Conservation (phyloP, 176 grass and related monocot genomes). For the Triticum timopheevii region DNA sequence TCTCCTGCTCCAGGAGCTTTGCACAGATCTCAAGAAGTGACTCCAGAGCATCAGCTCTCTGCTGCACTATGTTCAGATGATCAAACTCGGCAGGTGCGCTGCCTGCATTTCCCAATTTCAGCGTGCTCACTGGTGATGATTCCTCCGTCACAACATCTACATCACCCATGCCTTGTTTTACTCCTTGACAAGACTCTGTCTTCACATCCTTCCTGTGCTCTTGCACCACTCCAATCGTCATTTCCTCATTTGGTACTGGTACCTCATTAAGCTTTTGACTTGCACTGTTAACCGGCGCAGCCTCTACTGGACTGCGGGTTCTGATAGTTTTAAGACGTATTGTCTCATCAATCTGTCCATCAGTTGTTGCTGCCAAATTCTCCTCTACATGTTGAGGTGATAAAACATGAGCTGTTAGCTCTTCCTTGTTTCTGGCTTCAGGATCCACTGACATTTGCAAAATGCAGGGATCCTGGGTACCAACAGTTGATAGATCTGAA, state of each 20-base stretch:
- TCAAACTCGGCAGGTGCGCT: conserved; percentile 58
- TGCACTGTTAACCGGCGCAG: not conserved
- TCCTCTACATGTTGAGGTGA: conserved; percentile 34
- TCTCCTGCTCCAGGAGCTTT: conserved; percentile 77
- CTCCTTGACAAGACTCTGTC: not conserved
- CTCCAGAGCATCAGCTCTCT: conserved; percentile 79
- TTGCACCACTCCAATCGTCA: conserved; percentile 45
- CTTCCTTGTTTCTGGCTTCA: conserved; percentile 24
- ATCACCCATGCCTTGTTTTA: conserved; percentile 39
- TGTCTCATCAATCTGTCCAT: conserved; percentile 31
- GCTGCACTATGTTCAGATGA: conserved; percentile 76
- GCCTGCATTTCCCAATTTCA: conserved; percentile 38
- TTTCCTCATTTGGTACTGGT: conserved; percentile 46
- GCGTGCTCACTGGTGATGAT: conserved; percentile 48
- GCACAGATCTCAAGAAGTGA: conserved; percentile 83
- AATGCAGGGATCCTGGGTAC: conserved; percentile 42
- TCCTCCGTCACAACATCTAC: conserved; percentile 36
- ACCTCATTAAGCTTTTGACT: conserved; percentile 32
- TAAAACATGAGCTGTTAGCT: not conserved
- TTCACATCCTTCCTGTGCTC: conserved; percentile 34
- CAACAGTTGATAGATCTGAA: conserved; percentile 45
- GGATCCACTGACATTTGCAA: conserved; percentile 27
- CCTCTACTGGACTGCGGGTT: conserved; percentile 29
- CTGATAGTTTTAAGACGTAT: conserved; percentile 34
- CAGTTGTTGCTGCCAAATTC: conserved; percentile 10